Evolutionary conservation across 2,329 filamentous ascomycete genomes (phyloP).

Genomic region (Pleoardoris graminearum): DNA sequence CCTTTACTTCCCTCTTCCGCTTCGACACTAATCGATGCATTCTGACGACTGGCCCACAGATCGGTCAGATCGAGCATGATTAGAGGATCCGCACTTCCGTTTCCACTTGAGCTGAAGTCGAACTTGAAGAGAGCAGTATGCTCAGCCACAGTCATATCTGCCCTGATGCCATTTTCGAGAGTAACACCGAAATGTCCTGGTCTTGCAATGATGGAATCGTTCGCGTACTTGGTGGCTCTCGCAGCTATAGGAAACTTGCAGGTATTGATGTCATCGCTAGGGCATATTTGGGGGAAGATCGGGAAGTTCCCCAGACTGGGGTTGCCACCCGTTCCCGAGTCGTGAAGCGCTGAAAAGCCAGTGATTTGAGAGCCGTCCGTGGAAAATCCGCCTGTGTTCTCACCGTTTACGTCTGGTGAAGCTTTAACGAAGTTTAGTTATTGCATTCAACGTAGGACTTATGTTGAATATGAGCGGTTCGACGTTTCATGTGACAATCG

Average conservation of each 20-base stretch:
- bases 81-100: constrained; percentile 53
- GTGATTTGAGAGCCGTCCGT: constrained; percentile 50
- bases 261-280: constrained; percentile 62
- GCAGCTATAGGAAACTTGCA: constrained; percentile 58
- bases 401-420: constrained; percentile 53
- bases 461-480: neutral
- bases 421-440: constrained; percentile 53
- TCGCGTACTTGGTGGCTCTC: constrained; percentile 55
- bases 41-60: constrained; percentile 56
- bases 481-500: too few species aligned
- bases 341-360: constrained; percentile 46
- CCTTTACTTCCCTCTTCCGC: constrained; percentile 24
- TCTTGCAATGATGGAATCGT: constrained; percentile 56
- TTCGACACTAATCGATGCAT: constrained; percentile 59
- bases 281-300: constrained; percentile 69
- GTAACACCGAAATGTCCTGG: constrained; percentile 65
- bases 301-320: constrained; percentile 75
- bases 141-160: constrained; percentile 65
- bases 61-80: constrained; percentile 65
- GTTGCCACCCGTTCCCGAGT: constrained; percentile 44
- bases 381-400: constrained; percentile 61
- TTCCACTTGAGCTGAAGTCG: constrained; percentile 49
- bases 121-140: constrained; percentile 65
- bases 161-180: constrained; percentile 59
- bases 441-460: constrained; percentile 25